Conservation (phyloP, 371 early-diverging fungal species). For the Rhizopus sp. region DNA sequence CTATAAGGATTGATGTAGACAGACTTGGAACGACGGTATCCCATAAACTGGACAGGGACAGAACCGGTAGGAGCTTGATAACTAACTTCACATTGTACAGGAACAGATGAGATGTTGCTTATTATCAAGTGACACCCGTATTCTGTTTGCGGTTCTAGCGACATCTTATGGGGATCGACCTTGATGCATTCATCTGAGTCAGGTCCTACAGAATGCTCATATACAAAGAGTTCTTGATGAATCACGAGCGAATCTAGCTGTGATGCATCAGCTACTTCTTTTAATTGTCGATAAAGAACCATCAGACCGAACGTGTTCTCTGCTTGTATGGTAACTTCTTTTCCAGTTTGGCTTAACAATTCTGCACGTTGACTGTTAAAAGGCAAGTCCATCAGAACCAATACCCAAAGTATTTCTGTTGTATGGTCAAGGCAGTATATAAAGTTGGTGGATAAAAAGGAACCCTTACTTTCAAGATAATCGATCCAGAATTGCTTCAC, state of each 20-base stretch:
- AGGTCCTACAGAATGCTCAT: constrained; percentile 8
- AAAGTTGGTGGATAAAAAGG: constrained; percentile 39
- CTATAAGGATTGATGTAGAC: constrained; percentile 41
- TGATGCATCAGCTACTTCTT: constrained; percentile 6
- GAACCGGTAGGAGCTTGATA: constrained; percentile 48
- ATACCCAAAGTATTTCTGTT: constrained; percentile 41
- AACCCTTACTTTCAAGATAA: constrained; percentile 21
- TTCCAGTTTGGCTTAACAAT: background rate
- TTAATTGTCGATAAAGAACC: constrained; percentile 45
- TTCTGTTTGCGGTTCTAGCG: constrained; percentile 12
- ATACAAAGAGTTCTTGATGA: constrained; percentile 33
- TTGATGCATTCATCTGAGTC: constrained; percentile 30
- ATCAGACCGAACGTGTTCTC: constrained; percentile 28
- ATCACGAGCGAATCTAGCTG: constrained; percentile 20
- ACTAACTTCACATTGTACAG: constrained; percentile 32
- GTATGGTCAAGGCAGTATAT: constrained; percentile 37
- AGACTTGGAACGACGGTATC: constrained; percentile 38
- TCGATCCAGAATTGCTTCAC: constrained; percentile 59
- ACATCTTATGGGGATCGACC: constrained; percentile 23
- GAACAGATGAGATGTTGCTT: constrained; percentile 38
- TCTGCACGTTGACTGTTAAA: constrained; percentile 15
- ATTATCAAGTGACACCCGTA: constrained; percentile 47
- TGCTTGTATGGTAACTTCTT: background rate
- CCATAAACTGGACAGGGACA: constrained; percentile 31
- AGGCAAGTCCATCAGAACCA: constrained; percentile 49